phyloP scores from a whole-genome alignment of 1,284 basidiomycete genomes.

The Austroboletus sp. region DNA sequence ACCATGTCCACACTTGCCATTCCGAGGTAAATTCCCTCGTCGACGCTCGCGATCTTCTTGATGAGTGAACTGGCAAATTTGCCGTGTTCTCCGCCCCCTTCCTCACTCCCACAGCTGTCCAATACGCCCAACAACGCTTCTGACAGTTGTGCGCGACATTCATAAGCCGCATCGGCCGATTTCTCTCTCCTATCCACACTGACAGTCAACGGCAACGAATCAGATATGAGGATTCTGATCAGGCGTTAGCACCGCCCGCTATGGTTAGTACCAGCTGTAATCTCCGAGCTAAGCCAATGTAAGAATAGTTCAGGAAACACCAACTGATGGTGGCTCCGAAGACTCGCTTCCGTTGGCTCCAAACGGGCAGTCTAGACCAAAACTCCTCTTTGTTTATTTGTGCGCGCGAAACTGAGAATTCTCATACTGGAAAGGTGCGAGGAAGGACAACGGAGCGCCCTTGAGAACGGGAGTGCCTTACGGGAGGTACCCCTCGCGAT shows the following conservation, averaged over 20 bases:
- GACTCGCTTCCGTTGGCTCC: background rate
- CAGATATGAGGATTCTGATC: background rate
- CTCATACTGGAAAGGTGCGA: background rate
- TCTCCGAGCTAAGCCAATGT: background rate
- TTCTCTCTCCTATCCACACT: background rate
- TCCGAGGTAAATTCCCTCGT: conserved; percentile 11
- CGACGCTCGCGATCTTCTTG: background rate
- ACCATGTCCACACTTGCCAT: conserved; percentile 18
- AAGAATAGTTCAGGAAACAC: background rate
- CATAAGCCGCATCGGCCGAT: background rate
- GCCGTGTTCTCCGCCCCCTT: conserved; percentile 13
- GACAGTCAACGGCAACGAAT: too few species aligned
- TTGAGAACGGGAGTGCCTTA: background rate
- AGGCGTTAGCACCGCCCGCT: background rate
- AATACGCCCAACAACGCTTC: background rate
- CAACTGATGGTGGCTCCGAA: background rate
- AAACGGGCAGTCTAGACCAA: background rate
- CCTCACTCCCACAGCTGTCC: conserved; percentile 19
- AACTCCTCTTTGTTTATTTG: background rate
- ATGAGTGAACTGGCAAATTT: background rate
- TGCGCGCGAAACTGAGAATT: background rate
- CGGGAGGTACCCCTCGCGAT: background rate
- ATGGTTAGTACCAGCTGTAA: background rate
- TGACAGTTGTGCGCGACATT: background rate
- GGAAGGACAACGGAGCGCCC: background rate